phyloP scores from a whole-genome alignment of 1,284 basidiomycete species.

The Tylopilus sp. region DNA sequence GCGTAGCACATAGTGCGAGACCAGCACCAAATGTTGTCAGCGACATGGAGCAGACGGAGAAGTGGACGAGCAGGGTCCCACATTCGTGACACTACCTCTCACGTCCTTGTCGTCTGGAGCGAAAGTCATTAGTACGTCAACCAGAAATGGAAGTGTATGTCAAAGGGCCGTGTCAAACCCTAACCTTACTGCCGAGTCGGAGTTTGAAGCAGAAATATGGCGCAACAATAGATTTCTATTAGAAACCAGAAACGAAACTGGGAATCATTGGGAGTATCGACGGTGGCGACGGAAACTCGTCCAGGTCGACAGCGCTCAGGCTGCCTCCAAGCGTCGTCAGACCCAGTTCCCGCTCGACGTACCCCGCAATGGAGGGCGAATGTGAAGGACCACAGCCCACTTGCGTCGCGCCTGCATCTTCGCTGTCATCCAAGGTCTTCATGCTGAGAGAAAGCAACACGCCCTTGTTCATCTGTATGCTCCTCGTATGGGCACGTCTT shows the following conservation, averaged over 20 bases:
- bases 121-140: no score
- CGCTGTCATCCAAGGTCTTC: slow-evolving; percentile 11
- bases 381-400: slow-evolving; percentile 12
- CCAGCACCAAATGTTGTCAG: slow-evolving; percentile 4
- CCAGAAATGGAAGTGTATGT: no score
- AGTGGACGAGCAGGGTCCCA: background rate
- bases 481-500: slow-evolving; percentile 42
- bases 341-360: slow-evolving; percentile 29
- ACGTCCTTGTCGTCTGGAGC: no score
- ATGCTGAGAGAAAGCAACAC: slow-evolving; percentile 34
- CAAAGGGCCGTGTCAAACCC: no score
- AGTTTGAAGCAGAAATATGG: background rate
- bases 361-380: background rate
- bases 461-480: slow-evolving; percentile 45
- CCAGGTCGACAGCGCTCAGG: slow-evolving; percentile 39
- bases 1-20: slow-evolving; percentile 24
- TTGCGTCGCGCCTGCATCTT: slow-evolving; percentile 16
- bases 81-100: no score
- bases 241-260: slow-evolving; percentile 29
- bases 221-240: background rate
- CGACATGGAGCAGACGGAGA: background rate
- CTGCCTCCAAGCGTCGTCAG: slow-evolving; percentile 34
- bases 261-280: slow-evolving; percentile 32
- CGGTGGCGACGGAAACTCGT: slow-evolving; percentile 45
- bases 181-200: no score